Percentiles rank a stretch among this genome's conserved stretches.
phyloP scores from a whole-genome alignment of 139 green algal genomes.

The Pycnococcus provasolii region DNA sequence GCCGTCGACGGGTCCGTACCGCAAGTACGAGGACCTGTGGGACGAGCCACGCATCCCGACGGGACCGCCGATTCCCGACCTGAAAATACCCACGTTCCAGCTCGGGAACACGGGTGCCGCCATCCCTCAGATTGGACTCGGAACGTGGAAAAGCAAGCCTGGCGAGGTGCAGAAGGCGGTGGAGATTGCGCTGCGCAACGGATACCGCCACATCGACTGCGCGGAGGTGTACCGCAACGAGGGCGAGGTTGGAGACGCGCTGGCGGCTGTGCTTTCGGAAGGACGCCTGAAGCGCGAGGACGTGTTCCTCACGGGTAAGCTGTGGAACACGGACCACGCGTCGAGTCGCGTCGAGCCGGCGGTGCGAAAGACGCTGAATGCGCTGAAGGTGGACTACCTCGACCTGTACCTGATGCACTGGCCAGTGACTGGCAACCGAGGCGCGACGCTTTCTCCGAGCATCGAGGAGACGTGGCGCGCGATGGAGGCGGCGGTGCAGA shows the following conservation, averaged over 20 bases:
- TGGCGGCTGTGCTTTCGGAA: background rate
- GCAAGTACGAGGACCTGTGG: constrained; percentile 66
- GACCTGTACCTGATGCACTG: constrained; percentile 27
- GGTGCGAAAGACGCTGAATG: constrained; percentile 10
- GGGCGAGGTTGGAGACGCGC: constrained; percentile 14
- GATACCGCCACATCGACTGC: constrained; percentile 21
- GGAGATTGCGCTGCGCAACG: background rate
- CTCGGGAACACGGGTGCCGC: constrained; percentile 14
- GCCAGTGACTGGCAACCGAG: constrained; percentile 12
- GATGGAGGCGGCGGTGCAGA: constrained; percentile 9
- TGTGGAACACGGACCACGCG: constrained; percentile 15
- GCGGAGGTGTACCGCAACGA: constrained; percentile 23
- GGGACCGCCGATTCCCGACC: background rate
- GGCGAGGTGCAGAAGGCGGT: background rate
- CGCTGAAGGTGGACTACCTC: constrained; percentile 22
- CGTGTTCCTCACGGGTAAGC: constrained; percentile 23
- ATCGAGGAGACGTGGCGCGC: constrained; percentile 21
- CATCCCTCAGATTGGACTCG: constrained; percentile 32
- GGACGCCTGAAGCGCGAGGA: background rate
- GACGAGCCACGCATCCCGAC: constrained; percentile 39
- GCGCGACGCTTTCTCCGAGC: constrained; percentile 9
- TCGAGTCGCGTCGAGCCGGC: constrained; percentile 5
- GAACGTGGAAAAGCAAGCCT: constrained; percentile 16
- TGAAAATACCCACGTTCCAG: background rate
- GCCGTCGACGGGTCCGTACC: constrained; percentile 53